phyloP scores from a whole-genome alignment of 163 green algal species.

The Chlorella variabilis region DNA sequence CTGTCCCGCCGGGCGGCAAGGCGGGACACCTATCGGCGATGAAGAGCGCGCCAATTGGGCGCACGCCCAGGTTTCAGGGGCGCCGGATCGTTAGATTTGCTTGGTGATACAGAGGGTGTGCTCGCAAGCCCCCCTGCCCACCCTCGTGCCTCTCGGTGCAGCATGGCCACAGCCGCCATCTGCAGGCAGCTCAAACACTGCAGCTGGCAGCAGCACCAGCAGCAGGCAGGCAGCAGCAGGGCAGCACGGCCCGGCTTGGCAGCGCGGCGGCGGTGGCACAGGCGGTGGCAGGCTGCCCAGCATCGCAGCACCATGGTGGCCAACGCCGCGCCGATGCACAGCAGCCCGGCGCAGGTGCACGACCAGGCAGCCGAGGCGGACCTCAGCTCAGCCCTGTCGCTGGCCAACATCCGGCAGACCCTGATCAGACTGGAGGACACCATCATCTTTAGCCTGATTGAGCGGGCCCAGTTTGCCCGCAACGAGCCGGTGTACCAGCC shows the following conservation, averaged over 20 bases:
- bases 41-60: no score
- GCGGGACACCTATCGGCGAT: no score
- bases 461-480: conserved; percentile 89
- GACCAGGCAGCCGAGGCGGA: conserved; percentile 19
- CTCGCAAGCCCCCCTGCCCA: no score
- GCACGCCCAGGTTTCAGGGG: no score
- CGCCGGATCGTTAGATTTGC: no score
- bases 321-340: not conserved
- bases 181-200: not conserved
- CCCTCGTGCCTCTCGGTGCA: no score
- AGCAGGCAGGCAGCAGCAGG: not conserved
- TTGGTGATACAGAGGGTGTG: no score
- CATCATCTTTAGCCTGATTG: conserved; percentile 98
- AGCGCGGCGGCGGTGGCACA: not conserved
- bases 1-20: no score
- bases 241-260: not conserved
- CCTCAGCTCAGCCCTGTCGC: conserved; percentile 42
- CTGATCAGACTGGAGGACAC: conserved; percentile 97
- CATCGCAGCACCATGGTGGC: not conserved
- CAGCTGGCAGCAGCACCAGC: not conserved
- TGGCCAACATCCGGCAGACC: conserved; percentile 62
- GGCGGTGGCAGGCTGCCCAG: not conserved
- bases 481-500: conserved; percentile 90
- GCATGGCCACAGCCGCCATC: not conserved
- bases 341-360: not conserved